A percentile compares a stretch with the other conserved stretches of the same genome.
Evolutionary conservation across 352 stramenopile genomes (phyloP).

Genomic region (Peronospora destructor): DNA sequence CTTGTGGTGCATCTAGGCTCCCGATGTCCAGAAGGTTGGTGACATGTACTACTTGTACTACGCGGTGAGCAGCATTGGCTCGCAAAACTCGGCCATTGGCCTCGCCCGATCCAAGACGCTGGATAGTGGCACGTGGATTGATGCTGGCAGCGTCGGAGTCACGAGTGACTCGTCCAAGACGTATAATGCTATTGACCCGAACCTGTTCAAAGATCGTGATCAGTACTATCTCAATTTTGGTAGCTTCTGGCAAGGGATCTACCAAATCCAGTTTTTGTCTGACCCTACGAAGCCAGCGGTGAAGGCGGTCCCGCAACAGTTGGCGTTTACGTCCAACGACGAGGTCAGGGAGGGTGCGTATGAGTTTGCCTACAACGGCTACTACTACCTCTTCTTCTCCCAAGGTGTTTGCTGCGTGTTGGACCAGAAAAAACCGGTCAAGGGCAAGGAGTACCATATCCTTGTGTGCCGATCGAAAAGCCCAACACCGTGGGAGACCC

Average conservation of each 20-base stretch:
- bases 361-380: slow-evolving; percentile 21
- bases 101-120: slow-evolving; percentile 17
- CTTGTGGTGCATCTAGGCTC: slow-evolving; percentile 15
- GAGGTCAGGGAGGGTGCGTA: slow-evolving; percentile 16
- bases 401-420: slow-evolving; percentile 23
- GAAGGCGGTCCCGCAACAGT: slow-evolving; percentile 1
- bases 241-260: slow-evolving; percentile 18
- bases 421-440: slow-evolving; percentile 13
- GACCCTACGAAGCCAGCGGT: slow-evolving; percentile 4
- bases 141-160: slow-evolving; percentile 12
- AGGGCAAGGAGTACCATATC: slow-evolving; percentile 23
- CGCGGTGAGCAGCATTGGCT: slow-evolving; percentile 11
- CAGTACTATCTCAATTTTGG: slow-evolving; percentile 23
- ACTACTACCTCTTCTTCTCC: slow-evolving; percentile 28
- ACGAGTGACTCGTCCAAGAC: slow-evolving; percentile 15
- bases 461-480: slow-evolving; percentile 24
- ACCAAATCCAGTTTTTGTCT: slow-evolving; percentile 13
- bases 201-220: slow-evolving; percentile 15
- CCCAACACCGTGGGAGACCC: too few species aligned
- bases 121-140: slow-evolving; percentile 22
- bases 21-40: slow-evolving; percentile 17
- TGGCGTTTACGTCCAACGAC: slow-evolving; percentile 2
- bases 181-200: slow-evolving; percentile 25
- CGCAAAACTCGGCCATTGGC: slow-evolving; percentile 17
- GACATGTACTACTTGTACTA: slow-evolving; percentile 30